phyloP scores from a whole-genome alignment of 2,329 filamentous ascomycete species.

The Cucurbitaria berberidis region DNA sequence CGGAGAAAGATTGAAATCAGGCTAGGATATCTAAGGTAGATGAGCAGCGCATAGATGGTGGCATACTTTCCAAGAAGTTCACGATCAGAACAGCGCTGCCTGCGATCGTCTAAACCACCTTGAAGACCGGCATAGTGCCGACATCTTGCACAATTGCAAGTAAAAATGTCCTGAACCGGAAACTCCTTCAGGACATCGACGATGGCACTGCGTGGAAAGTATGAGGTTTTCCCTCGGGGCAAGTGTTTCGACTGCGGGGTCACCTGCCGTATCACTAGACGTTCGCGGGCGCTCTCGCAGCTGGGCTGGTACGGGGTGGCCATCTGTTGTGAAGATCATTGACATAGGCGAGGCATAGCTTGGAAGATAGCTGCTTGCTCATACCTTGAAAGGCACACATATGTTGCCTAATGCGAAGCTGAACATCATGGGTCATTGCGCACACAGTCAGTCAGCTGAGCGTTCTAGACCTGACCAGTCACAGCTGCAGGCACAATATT shows the following conservation, averaged over 20 bases:
- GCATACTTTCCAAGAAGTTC: slow-evolving; percentile 3
- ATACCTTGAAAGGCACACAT: too few relatives aligned
- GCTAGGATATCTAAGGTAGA: background rate
- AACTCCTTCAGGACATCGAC: background rate
- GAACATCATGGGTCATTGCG: too few relatives aligned
- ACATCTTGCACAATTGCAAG: background rate
- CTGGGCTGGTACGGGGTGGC: background rate
- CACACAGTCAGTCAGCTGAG: too few relatives aligned
- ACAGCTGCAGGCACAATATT: too few relatives aligned
- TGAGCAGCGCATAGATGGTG: slow-evolving; percentile 1
- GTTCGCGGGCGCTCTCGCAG: background rate
- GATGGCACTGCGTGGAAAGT: background rate
- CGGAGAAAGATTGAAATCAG: background rate
- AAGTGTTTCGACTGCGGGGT: background rate
- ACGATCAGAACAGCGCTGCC: background rate
- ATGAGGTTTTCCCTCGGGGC: background rate
- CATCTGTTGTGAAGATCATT: background rate
- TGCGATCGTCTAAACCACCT: background rate
- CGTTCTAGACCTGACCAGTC: too few relatives aligned
- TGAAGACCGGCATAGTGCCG: background rate
- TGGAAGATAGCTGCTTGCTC: too few relatives aligned
- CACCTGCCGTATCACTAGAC: background rate
- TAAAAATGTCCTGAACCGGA: background rate
- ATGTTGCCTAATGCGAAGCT: too few relatives aligned
- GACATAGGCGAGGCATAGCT: background rate